phyloP scores from a whole-genome alignment of 805 yeast species.

The Kuraishia hungarica region DNA sequence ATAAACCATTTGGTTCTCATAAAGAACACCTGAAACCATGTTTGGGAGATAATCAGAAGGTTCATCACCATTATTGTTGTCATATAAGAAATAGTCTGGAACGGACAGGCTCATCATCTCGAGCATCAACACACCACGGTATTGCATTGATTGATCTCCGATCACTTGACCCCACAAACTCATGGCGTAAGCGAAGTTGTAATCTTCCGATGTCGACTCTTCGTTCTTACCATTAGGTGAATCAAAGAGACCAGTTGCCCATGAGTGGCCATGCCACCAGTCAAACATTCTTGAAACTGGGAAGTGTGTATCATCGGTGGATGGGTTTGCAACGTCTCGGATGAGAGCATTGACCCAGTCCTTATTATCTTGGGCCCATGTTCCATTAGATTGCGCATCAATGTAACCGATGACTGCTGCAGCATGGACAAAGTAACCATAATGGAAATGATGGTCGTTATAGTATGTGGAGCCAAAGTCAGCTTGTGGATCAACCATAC shows the following conservation, averaged over 20 bases:
- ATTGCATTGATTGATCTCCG: constrained; percentile 42
- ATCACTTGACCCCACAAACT: constrained; percentile 56
- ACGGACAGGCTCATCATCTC: constrained; percentile 49
- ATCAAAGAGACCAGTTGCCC: constrained; percentile 67
- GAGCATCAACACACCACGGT: constrained; percentile 50
- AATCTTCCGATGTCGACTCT: constrained; percentile 69
- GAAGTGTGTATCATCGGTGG: constrained; percentile 42
- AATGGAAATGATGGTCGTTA: constrained; percentile 53
- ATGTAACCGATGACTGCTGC: constrained; percentile 54
- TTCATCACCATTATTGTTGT: constrained; percentile 49
- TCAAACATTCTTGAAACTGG: constrained; percentile 68
- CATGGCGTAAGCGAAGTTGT: constrained; percentile 61
- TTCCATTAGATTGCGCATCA: constrained; percentile 38
- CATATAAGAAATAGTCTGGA: constrained; percentile 46
- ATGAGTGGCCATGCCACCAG: constrained; percentile 73
- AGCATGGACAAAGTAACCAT: constrained; percentile 49
- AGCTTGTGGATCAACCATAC: constrained; percentile 31
- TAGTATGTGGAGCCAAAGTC: constrained; percentile 44
- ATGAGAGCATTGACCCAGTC: constrained; percentile 49
- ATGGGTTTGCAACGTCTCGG: constrained; percentile 64
- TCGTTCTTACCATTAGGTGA: constrained; percentile 74
- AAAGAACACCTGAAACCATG: constrained; percentile 65
- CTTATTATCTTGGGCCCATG: constrained; percentile 42
- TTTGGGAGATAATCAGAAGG: constrained; percentile 49
- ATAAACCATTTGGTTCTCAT: constrained; percentile 66